Conservation (phyloP, 2,329 filamentous ascomycete genomes). For the Stemphylium beticola region DNA sequence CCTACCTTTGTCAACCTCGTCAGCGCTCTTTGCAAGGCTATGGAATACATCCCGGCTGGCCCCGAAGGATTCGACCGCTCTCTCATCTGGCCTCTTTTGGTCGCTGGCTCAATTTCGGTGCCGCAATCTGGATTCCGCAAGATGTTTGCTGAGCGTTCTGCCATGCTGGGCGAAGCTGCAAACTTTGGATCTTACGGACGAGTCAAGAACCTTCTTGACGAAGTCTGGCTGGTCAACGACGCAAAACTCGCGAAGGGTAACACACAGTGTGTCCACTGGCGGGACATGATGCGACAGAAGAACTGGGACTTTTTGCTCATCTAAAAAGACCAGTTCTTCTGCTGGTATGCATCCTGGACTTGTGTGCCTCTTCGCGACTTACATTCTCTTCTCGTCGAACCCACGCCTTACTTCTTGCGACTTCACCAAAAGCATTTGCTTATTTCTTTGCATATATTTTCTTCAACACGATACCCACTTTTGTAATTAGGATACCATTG, state of each 20-base stretch:
- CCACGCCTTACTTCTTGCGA: conserved; percentile 13
- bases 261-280: conserved; percentile 82
- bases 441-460: conserved; percentile 48
- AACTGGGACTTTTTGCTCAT: conserved; percentile 93
- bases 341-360: conserved; percentile 49
- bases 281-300: conserved; percentile 90
- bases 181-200: conserved; percentile 85
- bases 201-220: conserved; percentile 76
- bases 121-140: conserved; percentile 75
- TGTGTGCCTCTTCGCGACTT: conserved; percentile 26
- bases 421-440: conserved; percentile 32
- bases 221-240: conserved; percentile 81
- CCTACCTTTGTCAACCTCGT: conserved; percentile 77
- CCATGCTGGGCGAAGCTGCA: conserved; percentile 76
- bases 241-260: conserved; percentile 59
- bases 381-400: conserved; percentile 30
- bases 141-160: conserved; percentile 77
- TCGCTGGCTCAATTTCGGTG: conserved; percentile 80
- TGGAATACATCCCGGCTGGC: conserved; percentile 83
- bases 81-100: conserved; percentile 90
- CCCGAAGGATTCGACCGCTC: conserved; percentile 85
- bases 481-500: conserved; percentile 46
- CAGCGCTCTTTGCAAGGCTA: conserved; percentile 74
- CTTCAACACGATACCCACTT: conserved; percentile 46
- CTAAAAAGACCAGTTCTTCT: conserved; percentile 53